Conservation (phyloP, 1,284 basidiomycete genomes). For the Kwoniella shivajii region DNA sequence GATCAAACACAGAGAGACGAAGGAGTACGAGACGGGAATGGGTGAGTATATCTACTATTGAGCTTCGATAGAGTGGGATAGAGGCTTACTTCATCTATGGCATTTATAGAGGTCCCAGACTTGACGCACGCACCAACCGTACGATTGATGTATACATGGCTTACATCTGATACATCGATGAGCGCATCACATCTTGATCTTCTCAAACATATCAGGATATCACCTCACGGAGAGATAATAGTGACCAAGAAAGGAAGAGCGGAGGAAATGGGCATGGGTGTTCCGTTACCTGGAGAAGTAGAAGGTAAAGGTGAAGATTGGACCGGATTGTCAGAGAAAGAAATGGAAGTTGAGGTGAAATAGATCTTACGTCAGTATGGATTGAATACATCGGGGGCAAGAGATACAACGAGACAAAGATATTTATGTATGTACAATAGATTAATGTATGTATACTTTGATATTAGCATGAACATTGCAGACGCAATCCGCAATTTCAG, state of each 20-base stretch:
- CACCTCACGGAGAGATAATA: constrained; percentile 28
- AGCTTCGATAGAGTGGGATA: not conserved
- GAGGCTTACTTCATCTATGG: constrained; percentile 12
- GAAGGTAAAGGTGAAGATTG: constrained; percentile 33
- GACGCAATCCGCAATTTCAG: too few relatives aligned
- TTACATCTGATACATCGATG: constrained; percentile 62
- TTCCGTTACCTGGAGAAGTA: constrained; percentile 15
- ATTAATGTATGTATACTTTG: too few relatives aligned
- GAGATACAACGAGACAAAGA: too few relatives aligned
- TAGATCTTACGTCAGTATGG: not conserved
- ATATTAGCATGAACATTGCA: too few relatives aligned
- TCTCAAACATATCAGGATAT: constrained; percentile 44
- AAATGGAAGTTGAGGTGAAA: constrained; percentile 6
- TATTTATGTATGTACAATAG: too few relatives aligned
- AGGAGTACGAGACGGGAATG: constrained; percentile 78
- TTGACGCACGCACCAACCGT: constrained; percentile 74
- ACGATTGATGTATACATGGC: constrained; percentile 73
- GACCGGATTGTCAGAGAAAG: constrained; percentile 15
- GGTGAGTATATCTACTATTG: constrained; percentile 60
- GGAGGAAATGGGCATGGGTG: constrained; percentile 40
- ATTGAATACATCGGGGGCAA: not conserved
- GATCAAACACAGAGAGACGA: constrained; percentile 65
- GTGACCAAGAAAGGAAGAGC: constrained; percentile 31
- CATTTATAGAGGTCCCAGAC: constrained; percentile 72
- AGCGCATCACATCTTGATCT: constrained; percentile 68